Evolutionary conservation across 75 land plant genomes (phyloP), one percentile per base, ranked within the genome.

Genomic region (Picea glauca): DNA sequence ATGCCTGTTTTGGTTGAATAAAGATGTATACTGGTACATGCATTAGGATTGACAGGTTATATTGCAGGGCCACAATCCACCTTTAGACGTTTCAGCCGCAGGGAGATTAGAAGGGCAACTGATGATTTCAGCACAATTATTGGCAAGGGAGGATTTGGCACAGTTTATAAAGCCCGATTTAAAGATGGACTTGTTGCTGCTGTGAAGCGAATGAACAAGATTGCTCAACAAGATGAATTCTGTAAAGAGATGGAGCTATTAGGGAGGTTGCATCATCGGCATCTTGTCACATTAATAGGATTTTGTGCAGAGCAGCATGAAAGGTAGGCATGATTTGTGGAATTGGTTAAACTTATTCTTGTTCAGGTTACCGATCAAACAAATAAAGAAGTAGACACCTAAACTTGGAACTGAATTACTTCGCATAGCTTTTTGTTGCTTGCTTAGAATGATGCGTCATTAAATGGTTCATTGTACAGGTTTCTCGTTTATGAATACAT

Each of bases 221-320:
- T 58, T 72, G 74, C 81, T 59, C 74, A 73, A 38, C 75, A 78
- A 72, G 64, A 62, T 30, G 86, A 84, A 54, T 85, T 85, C 79
- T 72, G 76, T 43, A 84, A 78, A 50, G 86, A 85, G 67, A 78
- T 85, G 81, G 86, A 83, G 60, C 76, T 85, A 17, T 66, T 85
- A 57, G 87, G 86, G 43, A 77, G 86, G 30, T 86, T 85, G 32
- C 86, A 85, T 83, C 86, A 85, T 58, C 59, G 86, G 14, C 86
- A 85, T 74, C 86, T 85, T 46, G 86, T 85, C 58, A 78, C 80
- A 58, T 62, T 84, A 21, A 57, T 54, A 13, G 86, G 86, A 15
- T 84, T 84, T 50, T 84, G 86, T 79, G 87, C 87, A 70, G 87
- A 86, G 26, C 67, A 78, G 40, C 88, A 63, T 63, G 86, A 85